Evolutionary conservation across 495 filamentous ascomycete genomes (phyloP), one percentile per base, ranked within the genome.

Genomic region (Penicillium chermesinum): DNA sequence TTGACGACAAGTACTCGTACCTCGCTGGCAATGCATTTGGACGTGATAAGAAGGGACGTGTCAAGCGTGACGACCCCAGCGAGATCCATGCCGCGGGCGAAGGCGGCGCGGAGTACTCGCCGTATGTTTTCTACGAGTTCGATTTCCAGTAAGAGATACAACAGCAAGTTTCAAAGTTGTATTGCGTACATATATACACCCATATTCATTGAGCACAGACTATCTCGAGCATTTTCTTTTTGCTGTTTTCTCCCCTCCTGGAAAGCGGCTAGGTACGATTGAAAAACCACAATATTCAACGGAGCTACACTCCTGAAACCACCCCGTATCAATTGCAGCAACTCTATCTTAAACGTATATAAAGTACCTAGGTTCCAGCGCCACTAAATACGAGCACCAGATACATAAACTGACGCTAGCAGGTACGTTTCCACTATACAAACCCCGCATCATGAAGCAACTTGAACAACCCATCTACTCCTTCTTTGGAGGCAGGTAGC

Each of bases 61-160:
- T 91, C 48, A 87, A 84, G 57, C 89, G 90, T 60, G 91, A 97
- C 58, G 91, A 97, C 64, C 83, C 85, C 21, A 83, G 80, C 34
- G 89, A 95, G 48, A 88, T 94, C 79, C 86, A 88, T 32, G 80
- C 79, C 2, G 83, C 79, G 15, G 84, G 87, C 50, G 73, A 75
- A 2, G 82, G 81, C n/a, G n/a, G n/a, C 38, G 79, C 81, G 50
- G 93, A 96, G 59, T 98, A 96, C 71, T 89, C 89, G 47, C 83
- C 93, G 21, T 98, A 94, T 71, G 94, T 96, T 63, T 96, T 88
- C 71, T 98, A 96, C 70, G 89, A 96, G 57, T 90, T 96, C 64
- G 86, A 89, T 62, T 84, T 94, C 62, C 74, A 77, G 57, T 70
- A 33, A 55, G 45, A 21, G n/a, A 22, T 46, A 15, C 12, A 30